Evolutionary conservation across 352 stramenopile genomes (phyloP).

Genomic region (Peronospora tabacina): DNA sequence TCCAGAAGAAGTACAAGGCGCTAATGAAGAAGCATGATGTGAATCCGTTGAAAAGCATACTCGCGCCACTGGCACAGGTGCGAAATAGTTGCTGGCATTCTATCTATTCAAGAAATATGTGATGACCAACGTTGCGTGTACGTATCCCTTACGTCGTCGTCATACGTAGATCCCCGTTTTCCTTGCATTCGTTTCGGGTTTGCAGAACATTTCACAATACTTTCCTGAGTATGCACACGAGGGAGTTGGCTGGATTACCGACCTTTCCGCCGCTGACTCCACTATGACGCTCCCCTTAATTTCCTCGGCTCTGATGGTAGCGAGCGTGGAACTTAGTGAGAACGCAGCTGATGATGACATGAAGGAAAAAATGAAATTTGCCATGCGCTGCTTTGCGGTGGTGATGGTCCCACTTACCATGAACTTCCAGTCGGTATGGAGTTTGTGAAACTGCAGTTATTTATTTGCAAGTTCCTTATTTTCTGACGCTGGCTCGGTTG

Average conservation of each 20-base stretch:
- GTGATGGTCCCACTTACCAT: constrained; percentile 71
- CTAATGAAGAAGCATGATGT: constrained; percentile 81
- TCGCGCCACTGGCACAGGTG: constrained; percentile 59
- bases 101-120: neutral
- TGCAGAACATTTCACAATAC: constrained; percentile 74
- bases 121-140: neutral
- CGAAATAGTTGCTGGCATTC: neutral
- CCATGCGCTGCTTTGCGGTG: constrained; percentile 64
- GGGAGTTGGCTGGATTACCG: constrained; percentile 73
- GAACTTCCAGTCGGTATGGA: constrained; percentile 72
- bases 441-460: neutral
- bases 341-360: constrained; percentile 56
- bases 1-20: constrained; percentile 66
- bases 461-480: neutral
- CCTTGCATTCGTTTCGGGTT: constrained; percentile 79
- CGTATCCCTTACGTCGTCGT: neutral
- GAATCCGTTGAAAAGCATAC: constrained; percentile 63
- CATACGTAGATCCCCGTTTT: constrained; percentile 68
- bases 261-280: constrained; percentile 70
- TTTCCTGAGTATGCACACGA: constrained; percentile 68
- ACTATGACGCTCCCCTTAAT: constrained; percentile 71
- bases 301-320: constrained; percentile 70
- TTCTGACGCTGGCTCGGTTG: neutral
- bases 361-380: constrained; percentile 68
- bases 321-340: constrained; percentile 64